These are phyloP conservation scores for Glaciozyma antarctica DNA, from an alignment of 768 basidiomycete genomes.

Conservation along the genomic window DNA sequence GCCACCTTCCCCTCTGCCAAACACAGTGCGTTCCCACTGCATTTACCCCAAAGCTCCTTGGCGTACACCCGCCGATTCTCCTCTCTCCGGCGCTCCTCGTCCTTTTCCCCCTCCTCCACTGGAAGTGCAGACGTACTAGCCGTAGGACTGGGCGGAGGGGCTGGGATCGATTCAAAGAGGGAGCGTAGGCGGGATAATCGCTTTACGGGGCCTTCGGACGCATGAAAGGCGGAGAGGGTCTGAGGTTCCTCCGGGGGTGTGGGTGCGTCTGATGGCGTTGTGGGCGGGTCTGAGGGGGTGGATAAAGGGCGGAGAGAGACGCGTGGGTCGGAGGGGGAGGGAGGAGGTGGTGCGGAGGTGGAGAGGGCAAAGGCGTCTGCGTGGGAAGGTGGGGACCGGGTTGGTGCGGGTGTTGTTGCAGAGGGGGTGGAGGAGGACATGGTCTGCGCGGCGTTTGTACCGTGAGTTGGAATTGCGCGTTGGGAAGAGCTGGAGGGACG, in stretches of 20 bases:
- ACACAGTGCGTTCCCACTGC: conserved; percentile 12
- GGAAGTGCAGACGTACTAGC: conserved; percentile 15
- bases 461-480: too few species aligned
- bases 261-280: too few species aligned
- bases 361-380: conserved; percentile 8
- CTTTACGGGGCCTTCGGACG: conserved; percentile 54
- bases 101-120: conserved; percentile 39
- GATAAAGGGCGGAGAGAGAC: conserved; percentile 10
- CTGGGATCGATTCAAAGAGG: conserved; percentile 50
- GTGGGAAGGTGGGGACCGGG: conserved; percentile 2
- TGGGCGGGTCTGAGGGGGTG: neutral
- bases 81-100: conserved; percentile 46
- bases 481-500: too few species aligned
- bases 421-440: neutral
- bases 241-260: neutral
- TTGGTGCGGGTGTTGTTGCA: neutral
- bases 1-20: conserved; percentile 30
- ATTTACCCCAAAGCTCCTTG: conserved; percentile 55
- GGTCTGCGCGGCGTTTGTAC: too few species aligned
- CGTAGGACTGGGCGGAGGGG: neutral
- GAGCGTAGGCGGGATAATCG: conserved; percentile 54
- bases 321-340: conserved; percentile 5
- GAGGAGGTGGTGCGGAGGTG: neutral
- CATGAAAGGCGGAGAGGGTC: conserved; percentile 56
- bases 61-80: conserved; percentile 62